Evolutionary conservation across 257 asterid species (phyloP).

Genomic region (Primulina huaijiensis): DNA sequence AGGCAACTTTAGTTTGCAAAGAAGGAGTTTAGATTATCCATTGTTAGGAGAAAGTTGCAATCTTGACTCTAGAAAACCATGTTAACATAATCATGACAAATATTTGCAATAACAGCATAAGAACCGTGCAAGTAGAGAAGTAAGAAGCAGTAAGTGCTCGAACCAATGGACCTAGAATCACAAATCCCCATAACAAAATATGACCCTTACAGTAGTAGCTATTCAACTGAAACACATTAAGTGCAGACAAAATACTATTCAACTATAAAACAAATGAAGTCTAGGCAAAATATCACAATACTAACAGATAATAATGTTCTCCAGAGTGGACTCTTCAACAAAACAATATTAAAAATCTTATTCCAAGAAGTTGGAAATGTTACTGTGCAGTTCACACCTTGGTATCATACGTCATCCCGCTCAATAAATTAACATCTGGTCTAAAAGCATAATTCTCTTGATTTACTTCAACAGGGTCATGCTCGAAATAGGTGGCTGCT

Average conservation of each 20-base stretch:
- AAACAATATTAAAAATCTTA: constrained; percentile 3
- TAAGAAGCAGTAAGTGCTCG: not conserved
- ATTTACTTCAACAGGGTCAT: constrained; percentile 53
- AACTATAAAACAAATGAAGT: no score
- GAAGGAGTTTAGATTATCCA: not conserved
- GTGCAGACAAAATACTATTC: no score
- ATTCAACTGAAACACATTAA: not conserved
- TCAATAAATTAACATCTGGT: constrained; percentile 57
- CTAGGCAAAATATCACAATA: not conserved
- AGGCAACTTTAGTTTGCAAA: not conserved
- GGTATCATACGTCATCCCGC: constrained; percentile 56
- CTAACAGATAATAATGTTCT: not conserved
- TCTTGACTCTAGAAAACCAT: not conserved
- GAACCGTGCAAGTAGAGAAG: not conserved
- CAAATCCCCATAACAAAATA: not conserved
- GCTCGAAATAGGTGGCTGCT: constrained; percentile 68
- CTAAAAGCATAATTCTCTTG: constrained; percentile 62
- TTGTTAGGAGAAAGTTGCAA: not conserved
- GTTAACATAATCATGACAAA: not conserved
- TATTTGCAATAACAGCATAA: not conserved
- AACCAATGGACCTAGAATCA: not conserved
- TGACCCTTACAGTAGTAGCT: not conserved
- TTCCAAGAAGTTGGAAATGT: not conserved
- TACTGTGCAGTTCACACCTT: constrained; percentile 46
- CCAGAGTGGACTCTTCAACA: not conserved